Conservation (phyloP, 2,329 filamentous ascomycete species). For the Aspergillus neoniger region DNA sequence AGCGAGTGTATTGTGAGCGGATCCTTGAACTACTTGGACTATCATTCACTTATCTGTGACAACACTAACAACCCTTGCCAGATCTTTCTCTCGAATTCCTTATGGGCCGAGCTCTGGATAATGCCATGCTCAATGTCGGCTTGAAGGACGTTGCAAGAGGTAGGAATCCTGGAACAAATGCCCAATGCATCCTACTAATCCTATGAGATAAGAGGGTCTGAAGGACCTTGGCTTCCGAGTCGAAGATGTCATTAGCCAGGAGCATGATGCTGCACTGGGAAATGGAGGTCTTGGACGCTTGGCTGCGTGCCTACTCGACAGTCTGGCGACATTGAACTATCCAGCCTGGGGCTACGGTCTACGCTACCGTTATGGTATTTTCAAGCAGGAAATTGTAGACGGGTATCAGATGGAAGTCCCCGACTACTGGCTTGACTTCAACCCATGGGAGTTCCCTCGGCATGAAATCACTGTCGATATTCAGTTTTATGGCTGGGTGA, state of each 20-base stretch:
- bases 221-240: conserved; percentile 91
- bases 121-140: conserved; percentile 96
- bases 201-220: conserved; percentile 66
- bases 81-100: conserved; percentile 94
- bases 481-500: conserved; percentile 89
- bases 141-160: conserved; percentile 81
- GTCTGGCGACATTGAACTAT: conserved; percentile 89
- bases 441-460: conserved; percentile 97
- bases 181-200: conserved; percentile 20
- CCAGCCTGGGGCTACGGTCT: conserved; percentile 97
- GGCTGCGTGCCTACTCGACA: conserved; percentile 96
- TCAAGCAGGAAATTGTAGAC: conserved; percentile 98
- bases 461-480: conserved; percentile 96
- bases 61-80: conserved; percentile 30
- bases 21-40: neutral
- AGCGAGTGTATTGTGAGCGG: conserved; percentile 80
- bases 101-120: conserved; percentile 95
- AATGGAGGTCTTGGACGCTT: conserved; percentile 94
- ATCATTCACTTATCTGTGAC: neutral
- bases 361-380: conserved; percentile 94
- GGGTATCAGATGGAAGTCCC: conserved; percentile 98
- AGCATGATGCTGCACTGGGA: conserved; percentile 93
- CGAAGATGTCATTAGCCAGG: conserved; percentile 91
- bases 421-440: conserved; percentile 99
- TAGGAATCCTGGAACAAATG: conserved; percentile 46